Percentiles rank a stretch among this genome's conserved stretches.
phyloP scores from a whole-genome alignment of 1,139 yeast species.

The Yamadazyma spencermartinsiae region DNA sequence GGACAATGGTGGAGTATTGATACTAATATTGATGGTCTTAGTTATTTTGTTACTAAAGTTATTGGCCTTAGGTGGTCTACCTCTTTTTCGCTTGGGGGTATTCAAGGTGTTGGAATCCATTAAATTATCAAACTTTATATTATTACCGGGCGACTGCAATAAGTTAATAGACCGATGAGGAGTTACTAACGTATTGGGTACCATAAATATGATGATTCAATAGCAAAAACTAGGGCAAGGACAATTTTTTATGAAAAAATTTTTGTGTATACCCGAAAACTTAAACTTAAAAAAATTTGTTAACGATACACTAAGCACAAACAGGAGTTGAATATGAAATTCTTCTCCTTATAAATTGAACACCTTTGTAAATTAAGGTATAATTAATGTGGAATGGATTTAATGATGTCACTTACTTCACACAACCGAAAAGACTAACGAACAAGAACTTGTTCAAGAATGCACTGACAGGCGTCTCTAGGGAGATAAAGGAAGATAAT shows the following conservation, averaged over 20 bases:
- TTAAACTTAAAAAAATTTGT: neutral
- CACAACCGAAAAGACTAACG: no score
- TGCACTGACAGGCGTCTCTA: no score
- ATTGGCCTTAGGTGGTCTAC: constrained; percentile 49
- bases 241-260: neutral
- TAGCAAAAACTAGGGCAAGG: neutral
- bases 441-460: no score
- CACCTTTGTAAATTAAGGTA: no score
- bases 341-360: no score
- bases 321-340: no score
- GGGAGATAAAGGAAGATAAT: no score
- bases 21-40: constrained; percentile 44
- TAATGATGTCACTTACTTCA: no score
- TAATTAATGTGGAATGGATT: no score
- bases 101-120: constrained; percentile 11
- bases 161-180: constrained; percentile 7
- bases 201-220: constrained; percentile 4
- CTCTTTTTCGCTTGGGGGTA: constrained; percentile 42
- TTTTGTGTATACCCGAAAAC: neutral
- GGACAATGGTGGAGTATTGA: constrained; percentile 37
- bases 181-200: constrained; percentile 8
- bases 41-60: constrained; percentile 43
- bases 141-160: constrained; percentile 3
- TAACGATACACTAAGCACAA: no score
- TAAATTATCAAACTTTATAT: constrained; percentile 1